Base-by-base conservation (phyloP, 192 early-diverging fungal species). In the Mortierella claussenii region DNA sequence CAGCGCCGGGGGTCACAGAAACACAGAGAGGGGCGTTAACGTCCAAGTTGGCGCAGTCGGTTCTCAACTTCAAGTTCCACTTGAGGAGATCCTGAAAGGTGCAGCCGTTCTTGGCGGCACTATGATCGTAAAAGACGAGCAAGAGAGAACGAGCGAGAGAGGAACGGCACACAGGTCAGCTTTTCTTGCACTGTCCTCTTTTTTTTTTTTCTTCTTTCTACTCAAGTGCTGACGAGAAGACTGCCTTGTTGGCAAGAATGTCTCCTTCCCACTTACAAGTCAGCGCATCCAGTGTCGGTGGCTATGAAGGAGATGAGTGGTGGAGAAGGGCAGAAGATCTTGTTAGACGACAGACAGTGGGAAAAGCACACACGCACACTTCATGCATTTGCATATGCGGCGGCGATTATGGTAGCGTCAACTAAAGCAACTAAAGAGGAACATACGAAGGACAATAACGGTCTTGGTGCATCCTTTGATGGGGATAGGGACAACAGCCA, bases 391-490 rank as follows among this genome's bases (percentile, higher is more conserved):
- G n/a, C n/a, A n/a, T n/a, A n/a, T n/a, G n/a, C n/a, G n/a, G n/a
- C n/a, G n/a, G n/a, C n/a, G n/a, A n/a, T n/a, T n/a, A n/a, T n/a
- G n/a, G n/a, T n/a, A n/a, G n/a, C n/a, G n/a, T n/a, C n/a, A n/a
- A n/a, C n/a, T n/a, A n/a, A n/a, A n/a, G n/a, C n/a, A n/a, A n/a
- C n/a, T n/a, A n/a, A n/a, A n/a, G n/a, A n/a, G n/a, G n/a, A 8
- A 60, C 58, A 18, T 69, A 69, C 68, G 40, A 11, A 11, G 12
- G 31, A 75, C 57, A 43, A 75, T 36, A 13, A 65, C 57, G 17
- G 56, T 59, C 27, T 65, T 54, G 23, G 57, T 75, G 70, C 61
- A 75, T 26, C 30, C 70, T 44, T 59, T 60, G 63, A 75, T 23
- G 10, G 70, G 70, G 36, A 55, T 28, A 33, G 70, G 62, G 30